Evolutionary conservation across 106 monocot genomes (phyloP), one percentile per base, ranked within the genome.

Genomic region (Triglochin maritima): DNA sequence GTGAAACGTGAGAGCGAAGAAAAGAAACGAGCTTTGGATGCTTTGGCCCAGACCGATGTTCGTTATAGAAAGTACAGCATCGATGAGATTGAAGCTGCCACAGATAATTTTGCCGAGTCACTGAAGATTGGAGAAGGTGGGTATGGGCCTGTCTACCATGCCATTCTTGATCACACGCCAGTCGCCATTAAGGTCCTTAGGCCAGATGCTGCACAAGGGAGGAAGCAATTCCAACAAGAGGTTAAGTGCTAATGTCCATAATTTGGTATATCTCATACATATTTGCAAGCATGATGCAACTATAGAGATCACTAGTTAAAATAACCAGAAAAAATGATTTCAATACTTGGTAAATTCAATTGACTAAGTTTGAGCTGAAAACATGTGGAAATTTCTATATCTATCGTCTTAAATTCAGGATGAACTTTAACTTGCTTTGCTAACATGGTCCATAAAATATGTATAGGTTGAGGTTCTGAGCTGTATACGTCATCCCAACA

Each of bases 401-500:
- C 29, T 29, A 29, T 29, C 29, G 29, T 29, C 29, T 29, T 29
- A 29, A 29, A 29, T 29, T 29, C 29, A 29, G 29, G 29, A 29
- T 29, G 29, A 29, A 29, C 29, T 29, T 29, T 29, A 29, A 29
- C 29, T 29, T 29, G 29, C 29, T 29, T 29, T 29, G 29, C 29
- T 29, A 29, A 29, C 29, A 29, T 29, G 29, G 29, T 29, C 29
- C 29, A 29, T 29, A 29, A 29, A 29, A 29, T 29, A 29, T 16
- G 8, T 62, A 5, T 55, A 76, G 76, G 69, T 76, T 15, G 86
- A 87, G 64, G 78, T 89, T 3, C 69, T 89, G 62, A 82, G 89
- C 80, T 82, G 89, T 72, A 85, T 89, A 47, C 46, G 89, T 42
- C 89, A 85, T 71, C 89, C 89, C 57, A 89, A 90, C 77, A 86